These are phyloP conservation scores for Saccharomycopsis fodiens DNA, from an alignment of 805 yeast genomes.

Conservation along the genomic window DNA sequence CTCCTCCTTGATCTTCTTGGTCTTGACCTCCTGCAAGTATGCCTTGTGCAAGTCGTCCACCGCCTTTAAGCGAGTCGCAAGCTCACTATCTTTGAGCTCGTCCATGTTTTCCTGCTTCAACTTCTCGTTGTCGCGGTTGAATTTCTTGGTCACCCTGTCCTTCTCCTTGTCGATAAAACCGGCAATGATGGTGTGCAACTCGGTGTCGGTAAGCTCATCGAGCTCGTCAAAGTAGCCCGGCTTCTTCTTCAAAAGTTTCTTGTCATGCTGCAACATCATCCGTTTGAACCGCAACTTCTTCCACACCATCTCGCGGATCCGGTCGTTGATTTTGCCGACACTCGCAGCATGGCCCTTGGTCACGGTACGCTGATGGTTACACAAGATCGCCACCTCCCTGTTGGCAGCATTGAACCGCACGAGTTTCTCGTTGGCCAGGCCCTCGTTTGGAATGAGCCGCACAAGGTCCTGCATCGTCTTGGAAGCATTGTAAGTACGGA, in stretches of 20 bases:
- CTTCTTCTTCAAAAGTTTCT: slow-evolving; percentile 39
- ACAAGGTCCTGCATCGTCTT: slow-evolving; percentile 95
- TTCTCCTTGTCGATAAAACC: slow-evolving; percentile 56
- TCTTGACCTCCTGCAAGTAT: slow-evolving; percentile 49
- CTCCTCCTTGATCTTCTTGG: slow-evolving; percentile 43
- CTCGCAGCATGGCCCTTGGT: slow-evolving; percentile 77
- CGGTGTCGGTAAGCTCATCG: slow-evolving; percentile 58
- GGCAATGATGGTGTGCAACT: slow-evolving; percentile 50
- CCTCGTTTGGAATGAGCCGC: slow-evolving; percentile 76
- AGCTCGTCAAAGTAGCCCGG: slow-evolving; percentile 59
- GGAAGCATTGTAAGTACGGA: slow-evolving; percentile 95
- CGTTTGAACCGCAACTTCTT: slow-evolving; percentile 66
- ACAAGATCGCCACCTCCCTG: slow-evolving; percentile 87
- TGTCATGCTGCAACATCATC: slow-evolving; percentile 63
- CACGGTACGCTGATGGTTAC: slow-evolving; percentile 95
- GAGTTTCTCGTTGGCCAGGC: slow-evolving; percentile 81
- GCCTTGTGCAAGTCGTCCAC: slow-evolving; percentile 44
- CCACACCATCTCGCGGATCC: slow-evolving; percentile 77
- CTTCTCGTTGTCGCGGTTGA: slow-evolving; percentile 73
- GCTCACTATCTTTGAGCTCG: slow-evolving; percentile 43
- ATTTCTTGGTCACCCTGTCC: slow-evolving; percentile 58
- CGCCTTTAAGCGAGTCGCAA: slow-evolving; percentile 50
- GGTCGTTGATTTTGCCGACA: slow-evolving; percentile 71
- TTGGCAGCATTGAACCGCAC: slow-evolving; percentile 90
- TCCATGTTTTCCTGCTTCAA: slow-evolving; percentile 49